These are phyloP conservation scores for Lodderomyces theae DNA, from an alignment of 1,139 yeast genomes.

Conservation along the genomic window DNA sequence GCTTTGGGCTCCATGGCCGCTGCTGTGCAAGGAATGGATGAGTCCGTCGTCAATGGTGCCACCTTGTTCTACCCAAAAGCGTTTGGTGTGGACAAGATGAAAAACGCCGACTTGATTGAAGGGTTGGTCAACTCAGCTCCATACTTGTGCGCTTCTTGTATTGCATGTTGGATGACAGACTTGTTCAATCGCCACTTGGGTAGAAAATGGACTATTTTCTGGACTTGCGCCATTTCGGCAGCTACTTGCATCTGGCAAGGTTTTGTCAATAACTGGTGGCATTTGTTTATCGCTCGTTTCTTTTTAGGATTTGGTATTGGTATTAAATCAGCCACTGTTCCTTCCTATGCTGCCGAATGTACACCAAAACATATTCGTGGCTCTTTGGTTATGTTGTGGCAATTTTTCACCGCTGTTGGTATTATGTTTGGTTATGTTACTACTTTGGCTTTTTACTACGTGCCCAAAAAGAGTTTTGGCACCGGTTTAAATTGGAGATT, in stretches of 20 bases:
- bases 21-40: constrained; percentile 92
- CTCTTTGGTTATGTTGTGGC: constrained; percentile 85
- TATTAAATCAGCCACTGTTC: constrained; percentile 77
- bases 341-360: constrained; percentile 80
- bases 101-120: constrained; percentile 61
- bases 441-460: constrained; percentile 53
- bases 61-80: constrained; percentile 60
- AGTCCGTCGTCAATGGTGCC: constrained; percentile 84
- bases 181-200: constrained; percentile 62
- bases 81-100: constrained; percentile 42
- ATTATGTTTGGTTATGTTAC: constrained; percentile 78
- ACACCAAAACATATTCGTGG: constrained; percentile 77
- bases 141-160: constrained; percentile 65
- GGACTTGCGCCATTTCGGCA: constrained; percentile 64
- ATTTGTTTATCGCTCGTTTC: constrained; percentile 70
- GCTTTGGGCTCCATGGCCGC: constrained; percentile 85
- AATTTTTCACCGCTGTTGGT: constrained; percentile 84
- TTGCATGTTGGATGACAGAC: constrained; percentile 76
- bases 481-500: constrained; percentile 69
- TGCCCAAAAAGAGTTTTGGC: constrained; percentile 37
- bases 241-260: constrained; percentile 77
- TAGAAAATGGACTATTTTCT: constrained; percentile 70
- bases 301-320: constrained; percentile 78
- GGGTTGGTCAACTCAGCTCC: constrained; percentile 84
- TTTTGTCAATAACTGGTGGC: constrained; percentile 70